Conservation (phyloP, 2,329 filamentous ascomycete genomes). For the Venturiaceae sp. region DNA sequence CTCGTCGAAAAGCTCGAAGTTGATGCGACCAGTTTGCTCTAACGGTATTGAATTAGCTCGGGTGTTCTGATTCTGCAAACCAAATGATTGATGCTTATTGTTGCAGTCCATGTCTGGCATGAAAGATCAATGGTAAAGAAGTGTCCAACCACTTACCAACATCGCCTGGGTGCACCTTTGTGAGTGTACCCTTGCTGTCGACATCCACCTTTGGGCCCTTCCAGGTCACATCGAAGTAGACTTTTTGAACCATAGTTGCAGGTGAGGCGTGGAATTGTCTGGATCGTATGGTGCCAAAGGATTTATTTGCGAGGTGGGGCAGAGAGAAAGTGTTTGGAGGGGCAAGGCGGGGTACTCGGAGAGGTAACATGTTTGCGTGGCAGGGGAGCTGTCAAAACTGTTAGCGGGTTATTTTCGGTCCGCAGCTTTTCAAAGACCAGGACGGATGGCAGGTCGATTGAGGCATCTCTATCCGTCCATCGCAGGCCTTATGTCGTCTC, state of each 20-base stretch:
- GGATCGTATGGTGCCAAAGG: slow-evolving; percentile 17
- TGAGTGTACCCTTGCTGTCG: slow-evolving; percentile 41
- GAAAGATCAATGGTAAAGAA: slow-evolving; percentile 9
- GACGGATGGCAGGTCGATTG: not conserved
- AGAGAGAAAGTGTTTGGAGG: slow-evolving; percentile 1
- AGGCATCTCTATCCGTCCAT: not conserved
- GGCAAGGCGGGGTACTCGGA: slow-evolving; percentile 1
- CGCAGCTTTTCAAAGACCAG: too few species aligned
- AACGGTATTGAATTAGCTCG: not conserved
- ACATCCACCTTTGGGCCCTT: slow-evolving; percentile 60
- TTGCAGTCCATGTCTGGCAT: not conserved
- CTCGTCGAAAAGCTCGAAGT: slow-evolving; percentile 80
- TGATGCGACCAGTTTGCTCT: slow-evolving; percentile 72
- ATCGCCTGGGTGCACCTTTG: slow-evolving; percentile 13
- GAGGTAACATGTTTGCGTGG: not conserved
- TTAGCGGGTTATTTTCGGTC: not conserved
- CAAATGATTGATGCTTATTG: too few species aligned
- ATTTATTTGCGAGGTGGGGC: slow-evolving; percentile 13
- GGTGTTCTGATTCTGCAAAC: not conserved
- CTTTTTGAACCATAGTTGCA: slow-evolving; percentile 65
- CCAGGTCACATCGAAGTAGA: slow-evolving; percentile 50
- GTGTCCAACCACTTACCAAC: slow-evolving; percentile 43
- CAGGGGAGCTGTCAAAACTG: not conserved
- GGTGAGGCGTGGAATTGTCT: slow-evolving; percentile 54
- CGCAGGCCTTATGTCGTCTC: not conserved